These are phyloP conservation scores for Auriscalpium microsporum DNA, from an alignment of 768 basidiomycete species.

Conservation along the genomic window DNA sequence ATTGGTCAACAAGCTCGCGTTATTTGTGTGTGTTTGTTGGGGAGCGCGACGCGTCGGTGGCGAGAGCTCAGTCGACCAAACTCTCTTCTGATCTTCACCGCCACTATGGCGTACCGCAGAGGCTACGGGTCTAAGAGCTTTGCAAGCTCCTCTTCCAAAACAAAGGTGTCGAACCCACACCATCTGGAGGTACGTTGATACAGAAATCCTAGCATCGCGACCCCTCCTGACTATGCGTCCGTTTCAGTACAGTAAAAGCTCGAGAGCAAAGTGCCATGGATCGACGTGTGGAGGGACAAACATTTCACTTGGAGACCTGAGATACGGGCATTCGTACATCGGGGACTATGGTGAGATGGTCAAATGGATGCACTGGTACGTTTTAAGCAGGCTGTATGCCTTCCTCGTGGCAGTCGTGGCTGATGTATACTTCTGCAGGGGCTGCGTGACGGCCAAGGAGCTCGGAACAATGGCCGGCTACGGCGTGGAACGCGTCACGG, in stretches of 20 bases:
- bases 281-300: slow-evolving; percentile 46
- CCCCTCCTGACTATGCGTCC: not conserved
- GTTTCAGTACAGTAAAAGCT: slow-evolving; percentile 62
- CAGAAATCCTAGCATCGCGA: too few relatives aligned
- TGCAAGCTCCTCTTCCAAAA: not conserved
- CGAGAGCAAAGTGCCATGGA: slow-evolving; percentile 61
- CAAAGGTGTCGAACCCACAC: not conserved
- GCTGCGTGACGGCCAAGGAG: slow-evolving; percentile 9
- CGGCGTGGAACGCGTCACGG: not conserved
- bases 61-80: not conserved
- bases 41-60: not conserved
- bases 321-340: slow-evolving; percentile 50
- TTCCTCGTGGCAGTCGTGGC: not conserved
- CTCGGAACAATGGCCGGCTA: slow-evolving; percentile 2
- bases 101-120: not conserved
- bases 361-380: slow-evolving; percentile 73
- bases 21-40: too few relatives aligned
- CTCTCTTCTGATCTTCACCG: not conserved
- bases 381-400: not conserved
- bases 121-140: not conserved
- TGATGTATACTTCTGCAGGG: slow-evolving; percentile 3
- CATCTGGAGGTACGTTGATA: not conserved
- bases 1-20: too few relatives aligned
- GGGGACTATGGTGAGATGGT: slow-evolving; percentile 52
- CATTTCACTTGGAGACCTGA: slow-evolving; percentile 47